Conservation (phyloP, 139 green algal genomes). For the Volvox africanus region DNA sequence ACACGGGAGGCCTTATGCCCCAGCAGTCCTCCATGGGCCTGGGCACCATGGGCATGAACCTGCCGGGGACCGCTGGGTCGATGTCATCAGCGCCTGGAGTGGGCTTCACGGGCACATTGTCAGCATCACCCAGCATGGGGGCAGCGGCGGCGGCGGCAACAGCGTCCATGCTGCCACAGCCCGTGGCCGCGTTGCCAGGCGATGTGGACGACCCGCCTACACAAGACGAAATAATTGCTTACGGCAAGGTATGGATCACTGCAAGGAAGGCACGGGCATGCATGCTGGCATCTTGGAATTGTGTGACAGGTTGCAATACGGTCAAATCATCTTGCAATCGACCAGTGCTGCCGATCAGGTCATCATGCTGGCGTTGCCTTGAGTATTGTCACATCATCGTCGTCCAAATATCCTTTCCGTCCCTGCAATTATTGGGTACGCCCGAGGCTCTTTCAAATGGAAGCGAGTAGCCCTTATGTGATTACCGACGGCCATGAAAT, state of each 20-base stretch:
- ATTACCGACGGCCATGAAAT: no score
- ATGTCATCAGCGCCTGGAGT: not conserved
- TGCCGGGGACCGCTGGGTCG: not conserved
- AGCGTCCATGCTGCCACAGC: conserved; percentile 17
- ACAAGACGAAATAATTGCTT: conserved; percentile 57
- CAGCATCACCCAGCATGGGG: not conserved
- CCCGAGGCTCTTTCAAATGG: no score
- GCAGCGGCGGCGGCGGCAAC: conserved; percentile 9
- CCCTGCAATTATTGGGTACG: no score
- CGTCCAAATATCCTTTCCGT: no score
- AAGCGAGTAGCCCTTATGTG: no score
- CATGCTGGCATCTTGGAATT: no score
- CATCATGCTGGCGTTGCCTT: no score
- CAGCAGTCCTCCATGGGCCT: not conserved
- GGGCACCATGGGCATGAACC: conserved; percentile 1
- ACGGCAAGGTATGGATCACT: conserved; percentile 47
- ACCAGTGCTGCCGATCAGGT: no score
- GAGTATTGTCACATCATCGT: no score
- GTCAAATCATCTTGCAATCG: no score
- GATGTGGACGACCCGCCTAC: conserved; percentile 60
- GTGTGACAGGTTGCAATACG: no score
- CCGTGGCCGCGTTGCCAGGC: conserved; percentile 29
- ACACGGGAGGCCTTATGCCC: not conserved
- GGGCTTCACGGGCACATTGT: not conserved
- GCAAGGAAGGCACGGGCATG: no score